Percentiles rank a stretch among this genome's conserved stretches.
These are phyloP conservation scores for Capsicum baccatum DNA, from an alignment of 257 asterid genomes.

Conservation along the genomic window DNA sequence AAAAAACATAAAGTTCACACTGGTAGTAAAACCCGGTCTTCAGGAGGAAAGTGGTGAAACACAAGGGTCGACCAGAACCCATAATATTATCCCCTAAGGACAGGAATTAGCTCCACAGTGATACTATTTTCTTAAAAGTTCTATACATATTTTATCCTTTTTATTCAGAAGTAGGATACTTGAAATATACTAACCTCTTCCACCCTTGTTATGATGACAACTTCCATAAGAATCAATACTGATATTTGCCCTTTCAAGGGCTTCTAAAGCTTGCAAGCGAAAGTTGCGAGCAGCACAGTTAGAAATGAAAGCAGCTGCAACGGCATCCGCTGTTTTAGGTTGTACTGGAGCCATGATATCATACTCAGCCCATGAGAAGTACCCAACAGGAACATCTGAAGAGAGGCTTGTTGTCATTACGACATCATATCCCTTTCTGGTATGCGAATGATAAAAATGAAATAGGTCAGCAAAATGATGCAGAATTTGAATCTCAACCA, in stretches of 20 bases:
- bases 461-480: constrained; percentile 20
- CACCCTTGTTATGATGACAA: constrained; percentile 83
- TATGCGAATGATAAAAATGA: constrained; percentile 14
- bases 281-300: constrained; percentile 93
- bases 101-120: background rate
- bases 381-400: constrained; percentile 98
- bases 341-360: constrained; percentile 91
- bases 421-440: constrained; percentile 78
- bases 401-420: constrained; percentile 98
- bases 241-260: constrained; percentile 72
- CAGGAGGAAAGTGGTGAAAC: background rate
- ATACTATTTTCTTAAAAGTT: background rate
- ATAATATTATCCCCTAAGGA: constrained; percentile 1
- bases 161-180: background rate
- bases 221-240: constrained; percentile 90
- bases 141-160: background rate
- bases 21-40: background rate
- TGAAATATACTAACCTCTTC: constrained; percentile 58
- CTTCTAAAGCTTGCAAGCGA: constrained; percentile 85
- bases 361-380: constrained; percentile 98
- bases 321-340: constrained; percentile 77
- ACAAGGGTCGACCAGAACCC: background rate
- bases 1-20: background rate
- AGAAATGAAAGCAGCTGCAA: constrained; percentile 97
- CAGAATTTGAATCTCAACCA: constrained; percentile 12